Evolutionary conservation across 495 filamentous ascomycete species (phyloP).

Genomic region (Tuber umbilicatum): DNA sequence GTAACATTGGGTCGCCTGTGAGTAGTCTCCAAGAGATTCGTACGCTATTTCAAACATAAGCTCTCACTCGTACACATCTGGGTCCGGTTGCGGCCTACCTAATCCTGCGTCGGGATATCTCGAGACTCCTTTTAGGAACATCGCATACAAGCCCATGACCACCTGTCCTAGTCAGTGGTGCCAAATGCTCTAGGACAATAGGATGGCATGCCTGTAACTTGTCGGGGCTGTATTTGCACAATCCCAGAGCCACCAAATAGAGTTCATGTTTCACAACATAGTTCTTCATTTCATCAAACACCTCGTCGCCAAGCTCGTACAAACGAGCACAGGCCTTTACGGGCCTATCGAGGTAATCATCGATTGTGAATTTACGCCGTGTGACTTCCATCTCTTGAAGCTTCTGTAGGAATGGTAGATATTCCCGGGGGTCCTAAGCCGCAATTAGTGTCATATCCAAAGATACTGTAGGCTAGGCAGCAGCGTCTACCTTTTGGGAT

Average conservation of each 20-base stretch:
- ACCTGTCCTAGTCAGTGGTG: constrained; percentile 35
- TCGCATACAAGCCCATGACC: constrained; percentile 70
- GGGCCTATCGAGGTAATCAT: constrained; percentile 71
- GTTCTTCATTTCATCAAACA: constrained; percentile 64
- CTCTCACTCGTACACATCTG: background rate
- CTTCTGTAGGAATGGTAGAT: constrained; percentile 84
- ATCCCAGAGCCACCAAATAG: constrained; percentile 65
- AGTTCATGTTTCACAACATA: constrained; percentile 75
- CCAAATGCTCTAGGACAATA: background rate
- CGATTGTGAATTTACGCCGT: constrained; percentile 73
- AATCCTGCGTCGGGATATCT: constrained; percentile 76
- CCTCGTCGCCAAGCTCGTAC: constrained; percentile 52
- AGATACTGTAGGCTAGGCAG: background rate
- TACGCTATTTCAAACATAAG: constrained; percentile 52
- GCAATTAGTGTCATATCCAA: constrained; percentile 12
- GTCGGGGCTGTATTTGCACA: constrained; percentile 74
- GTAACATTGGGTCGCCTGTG: constrained; percentile 69
- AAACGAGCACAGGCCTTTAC: constrained; percentile 73
- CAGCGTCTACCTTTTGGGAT: constrained; percentile 63
- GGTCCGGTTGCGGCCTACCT: constrained; percentile 43
- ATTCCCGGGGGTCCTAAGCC: constrained; percentile 74
- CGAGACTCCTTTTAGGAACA: constrained; percentile 64
- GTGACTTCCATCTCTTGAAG: constrained; percentile 65
- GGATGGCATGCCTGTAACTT: constrained; percentile 43
- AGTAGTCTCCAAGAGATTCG: constrained; percentile 71